phyloP scores from a whole-genome alignment of 208 protist genomes.

The Leishmania guyanensis region DNA sequence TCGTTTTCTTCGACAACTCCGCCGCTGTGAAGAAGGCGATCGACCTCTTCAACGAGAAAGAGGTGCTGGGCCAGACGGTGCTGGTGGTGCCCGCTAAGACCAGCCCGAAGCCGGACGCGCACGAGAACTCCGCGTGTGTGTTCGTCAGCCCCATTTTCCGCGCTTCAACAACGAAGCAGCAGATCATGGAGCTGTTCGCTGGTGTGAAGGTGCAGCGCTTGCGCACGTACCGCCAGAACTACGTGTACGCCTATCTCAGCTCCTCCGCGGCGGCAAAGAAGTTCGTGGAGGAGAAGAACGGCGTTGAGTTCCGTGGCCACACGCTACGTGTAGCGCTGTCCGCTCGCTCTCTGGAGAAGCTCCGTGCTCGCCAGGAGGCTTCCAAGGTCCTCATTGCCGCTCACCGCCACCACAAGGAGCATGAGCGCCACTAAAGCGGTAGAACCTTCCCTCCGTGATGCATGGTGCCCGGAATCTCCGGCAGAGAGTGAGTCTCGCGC shows the following conservation, averaged over 20 bases:
- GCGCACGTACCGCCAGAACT: slow-evolving; percentile 85
- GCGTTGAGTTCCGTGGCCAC: slow-evolving; percentile 75
- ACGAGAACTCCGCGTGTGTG: slow-evolving; percentile 74
- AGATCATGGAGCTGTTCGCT: slow-evolving; percentile 73
- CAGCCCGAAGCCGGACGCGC: slow-evolving; percentile 72
- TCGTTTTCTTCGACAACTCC: slow-evolving; percentile 82
- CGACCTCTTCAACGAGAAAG: slow-evolving; percentile 88
- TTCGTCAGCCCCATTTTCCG: slow-evolving; percentile 87
- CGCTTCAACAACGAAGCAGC: slow-evolving; percentile 59
- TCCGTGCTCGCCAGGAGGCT: slow-evolving; percentile 49
- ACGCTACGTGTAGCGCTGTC: slow-evolving; percentile 68
- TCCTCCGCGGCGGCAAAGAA: slow-evolving; percentile 63
- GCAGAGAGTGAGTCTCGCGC: slow-evolving; percentile 2
- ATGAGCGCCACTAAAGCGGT: slow-evolving; percentile 21
- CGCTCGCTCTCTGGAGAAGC: slow-evolving; percentile 73
- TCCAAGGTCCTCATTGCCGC: slow-evolving; percentile 69
- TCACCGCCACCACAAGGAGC: slow-evolving; percentile 60
- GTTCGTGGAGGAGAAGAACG: slow-evolving; percentile 83
- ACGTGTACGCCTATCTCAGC: slow-evolving; percentile 80
- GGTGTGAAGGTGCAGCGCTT: slow-evolving; percentile 75
- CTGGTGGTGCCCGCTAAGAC: slow-evolving; percentile 74
- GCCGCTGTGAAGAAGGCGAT: slow-evolving; percentile 89
- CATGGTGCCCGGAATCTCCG: not conserved
- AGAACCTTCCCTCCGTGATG: not conserved
- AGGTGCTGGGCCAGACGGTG: slow-evolving; percentile 66